Conservation (phyloP, 345 rosid genomes). For the Isatis tinctoria region DNA sequence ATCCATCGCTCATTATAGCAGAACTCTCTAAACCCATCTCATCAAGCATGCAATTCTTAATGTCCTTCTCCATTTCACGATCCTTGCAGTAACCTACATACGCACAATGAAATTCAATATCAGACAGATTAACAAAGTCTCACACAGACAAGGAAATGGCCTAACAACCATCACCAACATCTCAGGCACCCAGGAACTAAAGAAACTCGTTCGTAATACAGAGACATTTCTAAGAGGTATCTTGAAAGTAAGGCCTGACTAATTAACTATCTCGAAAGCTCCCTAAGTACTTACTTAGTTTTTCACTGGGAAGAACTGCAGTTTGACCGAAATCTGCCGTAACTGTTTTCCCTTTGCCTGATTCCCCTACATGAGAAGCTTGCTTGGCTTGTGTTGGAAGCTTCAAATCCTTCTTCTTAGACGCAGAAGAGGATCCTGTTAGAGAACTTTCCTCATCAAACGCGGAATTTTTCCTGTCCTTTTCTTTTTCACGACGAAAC, state of each 20-base stretch:
- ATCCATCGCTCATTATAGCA: slow-evolving; percentile 48
- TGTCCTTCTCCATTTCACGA: slow-evolving; percentile 15
- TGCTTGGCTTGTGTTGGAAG: slow-evolving; percentile 28
- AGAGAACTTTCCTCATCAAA: slow-evolving; percentile 3
- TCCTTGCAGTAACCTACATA: slow-evolving; percentile 6
- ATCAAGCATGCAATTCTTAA: slow-evolving; percentile 36
- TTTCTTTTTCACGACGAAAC: slow-evolving; percentile 7
- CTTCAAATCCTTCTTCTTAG: slow-evolving; percentile 18
- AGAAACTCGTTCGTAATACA: neutral
- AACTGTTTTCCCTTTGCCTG: slow-evolving; percentile 25
- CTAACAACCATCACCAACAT: neutral
- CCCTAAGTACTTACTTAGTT: slow-evolving; percentile 4
- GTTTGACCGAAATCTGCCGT: neutral
- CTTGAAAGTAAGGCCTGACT: neutral
- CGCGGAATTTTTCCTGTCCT: neutral
- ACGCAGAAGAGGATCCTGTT: slow-evolving; percentile 29
- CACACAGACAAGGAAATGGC: neutral
- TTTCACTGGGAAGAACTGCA: neutral
- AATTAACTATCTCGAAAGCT: neutral
- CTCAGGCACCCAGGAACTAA: neutral
- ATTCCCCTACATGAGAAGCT: slow-evolving; percentile 19
- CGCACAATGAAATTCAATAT: neutral
- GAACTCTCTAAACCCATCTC: slow-evolving; percentile 54
- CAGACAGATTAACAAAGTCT: neutral
- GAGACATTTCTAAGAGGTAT: neutral